Conservation (phyloP, 2,329 filamentous ascomycete genomes). For the Trichoderma oligosporum region DNA sequence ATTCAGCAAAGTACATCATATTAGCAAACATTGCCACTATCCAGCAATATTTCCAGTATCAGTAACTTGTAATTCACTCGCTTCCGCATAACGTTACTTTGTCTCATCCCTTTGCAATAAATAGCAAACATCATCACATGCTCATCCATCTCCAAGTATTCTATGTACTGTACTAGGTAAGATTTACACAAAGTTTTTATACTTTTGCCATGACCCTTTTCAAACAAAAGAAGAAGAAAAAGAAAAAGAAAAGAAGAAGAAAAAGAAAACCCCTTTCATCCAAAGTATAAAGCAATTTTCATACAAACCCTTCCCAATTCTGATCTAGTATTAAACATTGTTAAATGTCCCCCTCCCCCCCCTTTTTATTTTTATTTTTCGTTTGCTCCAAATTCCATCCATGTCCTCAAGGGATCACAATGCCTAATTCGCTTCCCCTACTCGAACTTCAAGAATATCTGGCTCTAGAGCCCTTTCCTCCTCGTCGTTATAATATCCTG, state of each 20-base stretch:
- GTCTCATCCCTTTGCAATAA: constrained; percentile 1
- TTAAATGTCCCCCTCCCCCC: background rate
- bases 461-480: constrained; percentile 32
- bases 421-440: constrained; percentile 28
- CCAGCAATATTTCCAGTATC: background rate
- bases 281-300: background rate
- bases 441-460: constrained; percentile 37
- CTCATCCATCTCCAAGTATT: background rate
- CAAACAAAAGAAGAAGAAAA: no score
- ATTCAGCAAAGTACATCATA: no score
- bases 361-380: background rate
- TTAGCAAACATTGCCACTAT: no score
- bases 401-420: background rate
- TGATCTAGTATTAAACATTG: background rate
- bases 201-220: background rate
- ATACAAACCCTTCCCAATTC: background rate
- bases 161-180: no score
- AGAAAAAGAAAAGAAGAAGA: background rate
- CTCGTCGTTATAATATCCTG: constrained; percentile 31
- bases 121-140: background rate
- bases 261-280: background rate
- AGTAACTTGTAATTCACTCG: constrained; percentile 19
- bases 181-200: background rate
- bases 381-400: background rate
- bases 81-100: background rate